A percentile compares a stretch with the other conserved stretches of the same genome.
Evolutionary conservation across 2,329 filamentous ascomycete species (phyloP).

Genomic region (Aureobasidium sp.): DNA sequence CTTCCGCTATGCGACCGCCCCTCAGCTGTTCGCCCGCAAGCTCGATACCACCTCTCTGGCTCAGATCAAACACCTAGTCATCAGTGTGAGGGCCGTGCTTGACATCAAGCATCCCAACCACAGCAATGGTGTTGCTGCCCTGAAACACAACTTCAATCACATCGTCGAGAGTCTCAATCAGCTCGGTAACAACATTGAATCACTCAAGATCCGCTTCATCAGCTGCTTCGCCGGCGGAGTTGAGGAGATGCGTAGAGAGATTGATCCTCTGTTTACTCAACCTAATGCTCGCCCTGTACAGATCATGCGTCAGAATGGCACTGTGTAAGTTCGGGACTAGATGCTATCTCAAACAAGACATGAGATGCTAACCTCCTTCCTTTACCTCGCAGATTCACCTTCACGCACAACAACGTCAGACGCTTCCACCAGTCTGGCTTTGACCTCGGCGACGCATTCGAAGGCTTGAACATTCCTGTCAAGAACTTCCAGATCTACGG

Average conservation of each 20-base stretch:
- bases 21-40: background rate
- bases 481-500: constrained; percentile 7
- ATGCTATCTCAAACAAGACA: background rate
- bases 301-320: no score
- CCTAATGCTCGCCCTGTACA: constrained; percentile 1
- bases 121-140: constrained; percentile 5
- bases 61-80: constrained; percentile 2
- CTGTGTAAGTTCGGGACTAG: background rate
- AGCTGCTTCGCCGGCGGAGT: background rate
- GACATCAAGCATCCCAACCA: constrained; percentile 3
- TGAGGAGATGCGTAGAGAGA: constrained; percentile 9
- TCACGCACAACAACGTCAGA: constrained; percentile 3
- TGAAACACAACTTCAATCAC: constrained; percentile 17
- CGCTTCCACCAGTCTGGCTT: background rate
- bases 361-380: background rate
- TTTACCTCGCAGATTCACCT: background rate
- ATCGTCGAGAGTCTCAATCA: constrained; percentile 8
- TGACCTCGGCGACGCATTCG: background rate
- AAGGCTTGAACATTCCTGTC: background rate
- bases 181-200: background rate
- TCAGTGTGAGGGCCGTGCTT: background rate
- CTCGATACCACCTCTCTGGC: background rate
- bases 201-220: background rate
- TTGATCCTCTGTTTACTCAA: constrained; percentile 2
- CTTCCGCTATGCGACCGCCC: background rate